phyloP scores from a whole-genome alignment of 805 yeast species.

The Trichomonascus vanleenenianus region DNA sequence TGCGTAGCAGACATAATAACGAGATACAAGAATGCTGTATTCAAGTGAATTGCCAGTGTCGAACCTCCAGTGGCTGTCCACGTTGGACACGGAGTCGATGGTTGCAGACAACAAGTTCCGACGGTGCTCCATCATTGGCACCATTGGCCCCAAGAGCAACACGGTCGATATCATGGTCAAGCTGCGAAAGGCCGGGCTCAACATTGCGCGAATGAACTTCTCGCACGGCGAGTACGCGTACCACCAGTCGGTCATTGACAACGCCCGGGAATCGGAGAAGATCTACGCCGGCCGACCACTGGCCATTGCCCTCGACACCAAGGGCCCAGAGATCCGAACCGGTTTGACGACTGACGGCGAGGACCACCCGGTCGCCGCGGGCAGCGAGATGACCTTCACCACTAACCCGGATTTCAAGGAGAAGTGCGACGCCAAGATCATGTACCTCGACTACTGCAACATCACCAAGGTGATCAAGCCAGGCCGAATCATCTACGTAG shows the following conservation, averaged over 20 bases:
- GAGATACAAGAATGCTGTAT: slow-evolving; percentile 19
- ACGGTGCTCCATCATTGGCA: slow-evolving; percentile 95
- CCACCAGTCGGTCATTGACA: slow-evolving; percentile 95
- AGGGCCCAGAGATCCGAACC: slow-evolving; percentile 99
- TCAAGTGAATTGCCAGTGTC: slow-evolving; percentile 26
- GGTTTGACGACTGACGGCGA: slow-evolving; percentile 78
- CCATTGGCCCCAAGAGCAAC: slow-evolving; percentile 98
- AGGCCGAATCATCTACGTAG: slow-evolving; percentile 90
- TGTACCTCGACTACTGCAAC: slow-evolving; percentile 93
- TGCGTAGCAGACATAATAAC: background rate
- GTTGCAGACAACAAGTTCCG: slow-evolving; percentile 70
- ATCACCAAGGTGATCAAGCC: slow-evolving; percentile 85
- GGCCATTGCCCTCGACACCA: slow-evolving; percentile 97
- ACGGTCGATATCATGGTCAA: slow-evolving; percentile 71
- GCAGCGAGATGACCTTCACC: slow-evolving; percentile 88
- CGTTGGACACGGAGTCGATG: slow-evolving; percentile 62
- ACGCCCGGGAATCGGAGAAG: slow-evolving; percentile 89
- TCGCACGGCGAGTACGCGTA: slow-evolving; percentile 97
- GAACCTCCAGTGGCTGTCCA: slow-evolving; percentile 70
- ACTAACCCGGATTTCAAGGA: slow-evolving; percentile 76
- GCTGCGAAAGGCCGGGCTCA: slow-evolving; percentile 90
- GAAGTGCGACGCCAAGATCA: slow-evolving; percentile 65
- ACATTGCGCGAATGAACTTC: slow-evolving; percentile 98
- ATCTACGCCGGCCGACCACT: slow-evolving; percentile 91
- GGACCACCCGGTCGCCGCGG: slow-evolving; percentile 77